Evolutionary conservation across 2,329 filamentous ascomycete genomes (phyloP).

Genomic region (Colletotrichum coccodes): DNA sequence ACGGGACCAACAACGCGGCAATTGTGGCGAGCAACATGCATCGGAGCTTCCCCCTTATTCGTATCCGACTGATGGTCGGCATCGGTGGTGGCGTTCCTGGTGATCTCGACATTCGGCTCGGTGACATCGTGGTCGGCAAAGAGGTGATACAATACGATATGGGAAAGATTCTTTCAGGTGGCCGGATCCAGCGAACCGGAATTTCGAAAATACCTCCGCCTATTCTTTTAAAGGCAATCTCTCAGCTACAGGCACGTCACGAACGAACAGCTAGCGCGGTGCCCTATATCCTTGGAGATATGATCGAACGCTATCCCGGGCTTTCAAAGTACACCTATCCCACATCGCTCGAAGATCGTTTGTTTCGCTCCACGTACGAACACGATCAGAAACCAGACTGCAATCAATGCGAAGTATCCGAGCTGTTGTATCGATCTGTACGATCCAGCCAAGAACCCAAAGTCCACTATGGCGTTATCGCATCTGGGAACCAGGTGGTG

Average conservation of each 20-base stretch:
- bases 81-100: conserved; percentile 37
- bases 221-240: conserved; percentile 18
- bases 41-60: conserved; percentile 28
- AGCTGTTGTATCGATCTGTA: neutral
- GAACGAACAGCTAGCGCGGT: neutral
- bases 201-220: accelerated
- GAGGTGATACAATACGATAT: conserved; percentile 41
- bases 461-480: conserved; percentile 33
- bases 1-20: conserved; percentile 37
- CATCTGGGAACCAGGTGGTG: conserved; percentile 32
- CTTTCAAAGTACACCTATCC: neutral
- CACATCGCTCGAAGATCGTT: neutral
- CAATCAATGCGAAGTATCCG: neutral
- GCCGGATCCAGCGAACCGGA: conserved; percentile 13
- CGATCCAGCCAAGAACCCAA: neutral
- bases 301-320: neutral
- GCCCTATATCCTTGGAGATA: neutral
- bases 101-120: conserved; percentile 37
- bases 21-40: conserved; percentile 32
- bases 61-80: conserved; percentile 35
- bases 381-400: neutral
- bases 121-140: conserved; percentile 39
- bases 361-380: neutral
- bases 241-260: neutral
- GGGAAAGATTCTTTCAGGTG: conserved; percentile 32